These are phyloP conservation scores for Entonaema liquescens DNA, from an alignment of 495 filamentous ascomycete species.

Conservation along the genomic window DNA sequence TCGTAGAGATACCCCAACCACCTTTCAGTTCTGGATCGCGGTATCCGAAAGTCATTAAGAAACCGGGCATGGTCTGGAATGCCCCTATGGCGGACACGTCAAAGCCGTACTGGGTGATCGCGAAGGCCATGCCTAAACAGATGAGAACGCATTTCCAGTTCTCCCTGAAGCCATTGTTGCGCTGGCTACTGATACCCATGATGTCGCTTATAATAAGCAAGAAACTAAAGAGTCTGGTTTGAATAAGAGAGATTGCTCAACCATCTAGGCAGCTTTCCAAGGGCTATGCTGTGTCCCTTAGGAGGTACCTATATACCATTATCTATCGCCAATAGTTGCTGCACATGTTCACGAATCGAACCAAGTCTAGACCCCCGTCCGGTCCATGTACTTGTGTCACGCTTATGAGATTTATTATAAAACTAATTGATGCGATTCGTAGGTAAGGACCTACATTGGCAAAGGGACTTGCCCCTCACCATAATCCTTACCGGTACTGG, in stretches of 20 bases:
- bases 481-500: constrained; percentile 6
- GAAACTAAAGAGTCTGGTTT: background rate
- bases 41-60: constrained; percentile 53
- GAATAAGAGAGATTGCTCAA: background rate
- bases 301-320: background rate
- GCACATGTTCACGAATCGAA: background rate
- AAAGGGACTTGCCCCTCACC: constrained; percentile 15
- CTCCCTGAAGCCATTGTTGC: constrained; percentile 39
- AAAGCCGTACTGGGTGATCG: constrained; percentile 45
- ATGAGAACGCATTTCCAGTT: constrained; percentile 44
- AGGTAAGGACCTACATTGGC: constrained; percentile 2
- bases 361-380: background rate
- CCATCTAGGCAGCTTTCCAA: background rate
- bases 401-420: background rate
- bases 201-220: background rate
- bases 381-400: background rate
- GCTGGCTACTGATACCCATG: constrained; percentile 37
- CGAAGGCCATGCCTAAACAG: constrained; percentile 41
- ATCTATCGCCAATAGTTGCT: background rate
- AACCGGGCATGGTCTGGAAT: constrained; percentile 52
- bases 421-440: constrained; percentile 1
- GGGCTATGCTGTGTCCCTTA: background rate
- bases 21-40: constrained; percentile 37
- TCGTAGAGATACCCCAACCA: constrained; percentile 45
- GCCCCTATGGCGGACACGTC: constrained; percentile 39